Percentiles rank a stretch among this genome's conserved stretches.
These are phyloP conservation scores for Poa pratensis DNA, from an alignment of 176 grass and related monocot species.

Conservation along the genomic window DNA sequence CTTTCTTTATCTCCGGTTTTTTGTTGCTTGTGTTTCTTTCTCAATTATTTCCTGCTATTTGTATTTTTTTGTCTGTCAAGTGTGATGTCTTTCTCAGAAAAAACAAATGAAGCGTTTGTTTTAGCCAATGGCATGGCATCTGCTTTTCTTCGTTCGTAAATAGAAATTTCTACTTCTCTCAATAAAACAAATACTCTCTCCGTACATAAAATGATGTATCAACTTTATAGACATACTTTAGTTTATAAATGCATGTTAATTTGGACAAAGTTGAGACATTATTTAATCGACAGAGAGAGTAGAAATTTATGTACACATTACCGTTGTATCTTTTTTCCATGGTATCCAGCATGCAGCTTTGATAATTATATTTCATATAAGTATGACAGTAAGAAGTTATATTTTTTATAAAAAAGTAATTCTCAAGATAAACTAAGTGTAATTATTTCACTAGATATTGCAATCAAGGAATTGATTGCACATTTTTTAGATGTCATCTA, in stretches of 20 bases:
- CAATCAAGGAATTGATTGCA: not conserved
- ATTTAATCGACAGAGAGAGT: too few relatives aligned
- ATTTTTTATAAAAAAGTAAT: not conserved
- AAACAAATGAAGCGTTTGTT: not conserved
- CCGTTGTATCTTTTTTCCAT: too few relatives aligned
- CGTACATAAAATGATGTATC: too few relatives aligned
- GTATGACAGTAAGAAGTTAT: not conserved
- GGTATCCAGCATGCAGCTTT: not conserved
- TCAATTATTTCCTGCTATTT: not conserved
- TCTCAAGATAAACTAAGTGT: not conserved
- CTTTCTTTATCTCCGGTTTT: constrained; percentile 35
- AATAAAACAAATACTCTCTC: too few relatives aligned
- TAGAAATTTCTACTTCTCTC: not conserved
- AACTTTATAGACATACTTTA: too few relatives aligned
- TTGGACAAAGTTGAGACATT: too few relatives aligned
- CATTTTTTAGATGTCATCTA: not conserved
- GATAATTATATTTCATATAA: not conserved
- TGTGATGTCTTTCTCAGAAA: not conserved
- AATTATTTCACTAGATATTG: not conserved
- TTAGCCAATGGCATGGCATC: not conserved
- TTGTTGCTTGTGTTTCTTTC: constrained; percentile 4
- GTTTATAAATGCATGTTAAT: too few relatives aligned
- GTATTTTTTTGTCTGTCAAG: not conserved
- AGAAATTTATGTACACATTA: too few relatives aligned
- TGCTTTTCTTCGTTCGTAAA: not conserved